Conservation (phyloP, 2,329 filamentous ascomycete species). For the Hirsutella minnesotensis region DNA sequence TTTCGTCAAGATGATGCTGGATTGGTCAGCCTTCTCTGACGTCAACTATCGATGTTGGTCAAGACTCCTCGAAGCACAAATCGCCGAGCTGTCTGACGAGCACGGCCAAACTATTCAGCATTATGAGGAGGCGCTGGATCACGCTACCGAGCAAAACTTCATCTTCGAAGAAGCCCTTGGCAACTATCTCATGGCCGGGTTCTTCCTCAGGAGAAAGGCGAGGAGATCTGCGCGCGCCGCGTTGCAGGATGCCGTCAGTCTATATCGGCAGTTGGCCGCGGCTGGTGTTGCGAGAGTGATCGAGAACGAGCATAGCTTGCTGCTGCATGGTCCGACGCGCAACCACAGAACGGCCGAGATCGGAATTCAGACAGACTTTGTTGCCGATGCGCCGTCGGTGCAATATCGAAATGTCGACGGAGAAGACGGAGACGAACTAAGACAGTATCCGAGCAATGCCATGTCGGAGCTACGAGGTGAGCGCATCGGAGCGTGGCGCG, state of each 20-base stretch:
- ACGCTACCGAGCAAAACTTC: conserved; percentile 55
- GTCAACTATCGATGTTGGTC: conserved; percentile 65
- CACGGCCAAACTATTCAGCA: conserved; percentile 46
- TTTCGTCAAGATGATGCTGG: conserved; percentile 48
- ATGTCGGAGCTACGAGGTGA: conserved; percentile 42
- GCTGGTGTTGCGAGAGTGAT: conserved; percentile 57
- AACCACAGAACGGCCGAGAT: conserved; percentile 49
- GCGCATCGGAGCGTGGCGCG: conserved; percentile 51
- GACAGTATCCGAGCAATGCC: conserved; percentile 29
- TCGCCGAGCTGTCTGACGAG: conserved; percentile 48
- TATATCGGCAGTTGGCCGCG: conserved; percentile 60
- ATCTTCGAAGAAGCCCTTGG: conserved; percentile 61
- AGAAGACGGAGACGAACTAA: conserved; percentile 29
- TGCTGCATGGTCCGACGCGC: conserved; percentile 50
- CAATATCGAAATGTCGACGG: conserved; percentile 37
- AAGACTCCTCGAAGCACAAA: conserved; percentile 54
- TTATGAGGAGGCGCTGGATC: conserved; percentile 63
- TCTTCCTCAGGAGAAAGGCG: conserved; percentile 53
- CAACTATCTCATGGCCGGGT: conserved; percentile 63
- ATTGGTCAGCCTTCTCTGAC: conserved; percentile 51
- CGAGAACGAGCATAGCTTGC: conserved; percentile 53
- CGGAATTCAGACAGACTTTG: conserved; percentile 60
- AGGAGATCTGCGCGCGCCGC: conserved; percentile 58
- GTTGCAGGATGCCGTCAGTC: conserved; percentile 52
- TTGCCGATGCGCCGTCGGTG: conserved; percentile 39